phyloP scores from a whole-genome alignment of 345 rosid species.

The Brassica rapa region DNA sequence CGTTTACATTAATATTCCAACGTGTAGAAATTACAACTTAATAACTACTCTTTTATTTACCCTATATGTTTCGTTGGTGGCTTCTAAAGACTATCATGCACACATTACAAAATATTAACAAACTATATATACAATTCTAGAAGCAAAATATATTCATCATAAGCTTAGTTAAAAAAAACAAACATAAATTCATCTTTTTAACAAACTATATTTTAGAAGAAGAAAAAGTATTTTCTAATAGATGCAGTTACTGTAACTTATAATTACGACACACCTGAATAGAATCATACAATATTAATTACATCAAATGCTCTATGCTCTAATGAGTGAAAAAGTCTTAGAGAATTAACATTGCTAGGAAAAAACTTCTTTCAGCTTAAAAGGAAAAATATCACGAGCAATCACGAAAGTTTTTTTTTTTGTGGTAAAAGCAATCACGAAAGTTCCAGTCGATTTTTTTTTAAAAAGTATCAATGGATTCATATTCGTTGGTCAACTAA shows the following conservation, averaged over 20 bases:
- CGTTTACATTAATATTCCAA: background rate
- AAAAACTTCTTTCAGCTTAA: background rate
- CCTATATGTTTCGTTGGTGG: background rate
- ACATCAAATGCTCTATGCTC: background rate
- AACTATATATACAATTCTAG: background rate
- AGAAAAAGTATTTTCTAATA: background rate
- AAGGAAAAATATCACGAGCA: no score
- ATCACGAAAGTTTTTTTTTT: no score
- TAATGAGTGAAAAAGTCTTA: background rate
- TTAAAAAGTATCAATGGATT: background rate
- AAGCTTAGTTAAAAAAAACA: no score
- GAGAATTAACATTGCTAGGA: background rate
- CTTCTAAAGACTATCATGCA: background rate
- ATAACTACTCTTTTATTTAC: background rate
- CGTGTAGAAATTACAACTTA: background rate
- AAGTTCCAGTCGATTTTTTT: background rate
- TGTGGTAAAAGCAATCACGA: background rate
- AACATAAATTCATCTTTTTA: no score
- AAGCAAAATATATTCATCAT: background rate
- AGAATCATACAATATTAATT: background rate
- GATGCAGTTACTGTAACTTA: background rate
- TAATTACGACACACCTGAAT: background rate
- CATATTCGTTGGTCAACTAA: background rate
- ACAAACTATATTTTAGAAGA: background rate
- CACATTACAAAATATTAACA: background rate